Conservation (phyloP, 2,329 filamentous ascomycete species). For the Venturiaceae sp. region DNA sequence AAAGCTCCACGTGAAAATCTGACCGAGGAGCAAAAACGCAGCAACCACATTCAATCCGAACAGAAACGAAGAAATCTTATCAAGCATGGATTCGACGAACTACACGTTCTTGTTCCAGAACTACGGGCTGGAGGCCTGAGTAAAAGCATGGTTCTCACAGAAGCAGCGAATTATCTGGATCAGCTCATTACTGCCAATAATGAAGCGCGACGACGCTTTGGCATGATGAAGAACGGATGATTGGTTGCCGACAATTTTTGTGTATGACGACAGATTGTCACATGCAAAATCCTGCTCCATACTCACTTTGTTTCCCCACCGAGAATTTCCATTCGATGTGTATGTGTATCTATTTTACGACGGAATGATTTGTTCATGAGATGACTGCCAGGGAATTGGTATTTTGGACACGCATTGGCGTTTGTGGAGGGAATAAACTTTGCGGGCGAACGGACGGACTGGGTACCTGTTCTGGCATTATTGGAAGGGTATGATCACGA, state of each 20-base stretch:
- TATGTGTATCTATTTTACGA: not conserved
- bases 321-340: not conserved
- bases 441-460: not conserved
- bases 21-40: constrained; percentile 69
- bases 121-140: constrained; percentile 66
- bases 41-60: constrained; percentile 80
- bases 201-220: not conserved
- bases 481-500: not conserved
- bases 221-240: not conserved
- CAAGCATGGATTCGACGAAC: constrained; percentile 71
- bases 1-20: constrained; percentile 38
- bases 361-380: not conserved
- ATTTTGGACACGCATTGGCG: not conserved
- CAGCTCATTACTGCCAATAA: constrained; percentile 58
- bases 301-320: not conserved
- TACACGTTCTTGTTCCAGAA: constrained; percentile 67
- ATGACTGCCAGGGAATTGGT: not conserved
- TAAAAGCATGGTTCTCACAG: constrained; percentile 69
- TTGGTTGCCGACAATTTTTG: not conserved
- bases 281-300: not conserved
- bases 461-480: not conserved
- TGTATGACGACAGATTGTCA: not conserved
- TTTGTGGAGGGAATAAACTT: not conserved
- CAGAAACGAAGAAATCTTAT: constrained; percentile 78
- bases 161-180: constrained; percentile 71